Base-by-base conservation (phyloP, 495 filamentous ascomycete genomes). In the Aspergillus baeticus region DNA sequence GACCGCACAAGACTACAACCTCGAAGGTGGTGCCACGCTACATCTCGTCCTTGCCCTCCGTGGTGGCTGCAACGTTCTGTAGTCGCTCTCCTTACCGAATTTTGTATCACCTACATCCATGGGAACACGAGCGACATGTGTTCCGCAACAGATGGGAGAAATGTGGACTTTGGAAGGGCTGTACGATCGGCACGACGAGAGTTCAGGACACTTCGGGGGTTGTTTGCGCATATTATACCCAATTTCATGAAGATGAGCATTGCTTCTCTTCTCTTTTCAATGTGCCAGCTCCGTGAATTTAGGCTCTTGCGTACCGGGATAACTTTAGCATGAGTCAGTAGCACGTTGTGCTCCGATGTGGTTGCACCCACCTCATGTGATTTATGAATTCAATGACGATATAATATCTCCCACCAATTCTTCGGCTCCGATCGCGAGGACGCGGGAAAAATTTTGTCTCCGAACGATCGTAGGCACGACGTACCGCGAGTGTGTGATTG, bases 1-100 rank as follows among this genome's bases (percentile, higher is more conserved):
- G 74, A 90, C 85, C 44, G 92, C 89, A 15, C 72, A 75, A 23
- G 92, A 96, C 68, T 96, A 96, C 69, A 81, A 81, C 46, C 89
- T 98, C 36, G 91, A 95, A 70, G 91, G 91, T 51, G 95, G 94
- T 18, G 89, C 90, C 20, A 98, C 93, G 34, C 81, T 98, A 61
- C 94, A 98, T 81, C 77, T 98, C 62, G 94, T 98, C 49, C 83
- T 98, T 56, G 95, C 94, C 55, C 84, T 98, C 38, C 81, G 94
- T 61, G 94, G 94, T 31, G 94, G 91, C 18, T 66, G 50, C 13
- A 46, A 54, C 42, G 47, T 53, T 8, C 29, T 62, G 39, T 67
- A 63, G 61, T 11, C 37, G 41, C 31, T 15, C 7, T 50, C 18
- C 22, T 44, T 48, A 35, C 44, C 43, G 48, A 53, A 23, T 20